These are phyloP conservation scores for Colletotrichum phormii DNA, from an alignment of 2,329 filamentous ascomycete species.

Conservation along the genomic window DNA sequence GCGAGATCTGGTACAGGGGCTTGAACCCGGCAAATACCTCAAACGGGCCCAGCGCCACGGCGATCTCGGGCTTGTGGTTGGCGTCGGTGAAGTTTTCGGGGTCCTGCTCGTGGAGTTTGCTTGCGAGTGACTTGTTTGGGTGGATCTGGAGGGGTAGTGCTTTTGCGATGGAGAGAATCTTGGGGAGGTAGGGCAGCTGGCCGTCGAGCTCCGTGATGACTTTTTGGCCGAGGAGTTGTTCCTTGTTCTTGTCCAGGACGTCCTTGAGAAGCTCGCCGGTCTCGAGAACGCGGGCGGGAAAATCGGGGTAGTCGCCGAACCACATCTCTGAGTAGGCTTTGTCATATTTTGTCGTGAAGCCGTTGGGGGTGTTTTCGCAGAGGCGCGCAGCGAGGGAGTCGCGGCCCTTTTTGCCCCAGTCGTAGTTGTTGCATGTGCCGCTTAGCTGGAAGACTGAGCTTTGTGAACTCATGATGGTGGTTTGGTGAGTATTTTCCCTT, in stretches of 20 bases:
- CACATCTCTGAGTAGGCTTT: slow-evolving; percentile 76
- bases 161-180: slow-evolving; percentile 80
- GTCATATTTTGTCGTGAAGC: slow-evolving; percentile 73
- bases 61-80: slow-evolving; percentile 86
- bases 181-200: slow-evolving; percentile 76
- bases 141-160: slow-evolving; percentile 81
- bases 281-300: slow-evolving; percentile 72
- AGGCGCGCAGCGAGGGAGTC: slow-evolving; percentile 74
- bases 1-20: slow-evolving; percentile 68
- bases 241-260: slow-evolving; percentile 70
- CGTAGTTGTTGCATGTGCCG: slow-evolving; percentile 68
- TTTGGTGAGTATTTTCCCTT: not conserved
- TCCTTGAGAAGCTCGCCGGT: slow-evolving; percentile 74
- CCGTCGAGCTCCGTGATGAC: slow-evolving; percentile 69
- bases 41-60: slow-evolving; percentile 76
- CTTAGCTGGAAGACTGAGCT: slow-evolving; percentile 57
- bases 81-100: slow-evolving; percentile 75
- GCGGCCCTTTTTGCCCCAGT: slow-evolving; percentile 77
- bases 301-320: slow-evolving; percentile 81
- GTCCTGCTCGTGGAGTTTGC: slow-evolving; percentile 71
- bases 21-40: slow-evolving; percentile 84
- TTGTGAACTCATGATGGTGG: slow-evolving; percentile 28
- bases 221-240: slow-evolving; percentile 72
- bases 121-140: slow-evolving; percentile 75
- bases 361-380: slow-evolving; percentile 73